These are phyloP conservation scores for Inga laurina DNA, from an alignment of 306 rosid species.

Conservation along the genomic window DNA sequence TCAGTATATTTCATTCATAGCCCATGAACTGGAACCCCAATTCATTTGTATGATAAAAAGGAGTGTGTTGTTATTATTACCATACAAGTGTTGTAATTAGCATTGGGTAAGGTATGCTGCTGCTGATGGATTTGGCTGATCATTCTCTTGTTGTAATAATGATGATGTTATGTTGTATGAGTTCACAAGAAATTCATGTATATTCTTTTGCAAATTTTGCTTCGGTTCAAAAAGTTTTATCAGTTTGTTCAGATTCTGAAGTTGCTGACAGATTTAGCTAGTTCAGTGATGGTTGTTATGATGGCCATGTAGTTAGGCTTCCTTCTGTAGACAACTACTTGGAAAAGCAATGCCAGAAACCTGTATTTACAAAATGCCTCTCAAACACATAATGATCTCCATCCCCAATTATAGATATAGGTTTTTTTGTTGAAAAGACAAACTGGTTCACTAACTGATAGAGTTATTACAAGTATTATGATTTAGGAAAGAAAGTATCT, in stretches of 20 bases:
- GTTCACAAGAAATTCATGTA: slow-evolving; percentile 17
- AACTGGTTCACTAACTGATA: too few relatives aligned
- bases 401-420: neutral
- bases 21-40: slow-evolving; percentile 33
- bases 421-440: too few relatives aligned
- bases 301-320: neutral
- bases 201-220: neutral
- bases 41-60: slow-evolving; percentile 13
- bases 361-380: too few relatives aligned
- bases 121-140: slow-evolving; percentile 27
- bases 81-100: neutral
- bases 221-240: neutral
- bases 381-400: neutral
- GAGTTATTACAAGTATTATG: too few relatives aligned
- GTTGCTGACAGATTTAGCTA: too few relatives aligned
- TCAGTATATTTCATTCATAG: neutral
- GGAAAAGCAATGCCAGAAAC: too few relatives aligned
- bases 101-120: slow-evolving; percentile 9
- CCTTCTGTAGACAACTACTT: neutral
- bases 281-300: neutral
- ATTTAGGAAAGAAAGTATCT: too few relatives aligned
- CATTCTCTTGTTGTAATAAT: slow-evolving; percentile 16
- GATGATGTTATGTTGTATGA: neutral
- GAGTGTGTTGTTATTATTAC: too few relatives aligned
- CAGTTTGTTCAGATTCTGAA: neutral